phyloP scores from a whole-genome alignment of 257 asterid species.

The Leptodermis oblonga region DNA sequence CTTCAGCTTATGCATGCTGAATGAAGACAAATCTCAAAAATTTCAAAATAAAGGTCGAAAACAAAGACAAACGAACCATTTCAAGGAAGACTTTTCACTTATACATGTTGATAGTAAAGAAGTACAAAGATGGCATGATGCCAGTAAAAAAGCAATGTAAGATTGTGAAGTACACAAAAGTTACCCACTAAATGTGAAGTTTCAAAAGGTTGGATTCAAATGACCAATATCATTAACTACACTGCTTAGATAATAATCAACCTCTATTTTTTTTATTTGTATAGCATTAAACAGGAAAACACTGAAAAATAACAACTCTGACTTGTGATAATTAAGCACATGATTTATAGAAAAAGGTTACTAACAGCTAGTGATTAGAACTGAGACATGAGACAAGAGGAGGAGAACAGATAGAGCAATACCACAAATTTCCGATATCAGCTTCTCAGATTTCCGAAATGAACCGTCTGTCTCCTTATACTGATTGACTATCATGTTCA shows the following conservation, averaged over 20 bases:
- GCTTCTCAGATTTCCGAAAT: conserved; percentile 29
- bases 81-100: neutral
- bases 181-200: neutral
- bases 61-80: neutral
- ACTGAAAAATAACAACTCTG: neutral
- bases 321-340: neutral
- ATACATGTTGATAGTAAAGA: neutral
- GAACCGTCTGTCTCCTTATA: conserved; percentile 27
- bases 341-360: neutral
- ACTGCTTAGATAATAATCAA: neutral
- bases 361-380: neutral
- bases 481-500: conserved; percentile 33
- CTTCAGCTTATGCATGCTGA: neutral
- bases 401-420: conserved; percentile 5
- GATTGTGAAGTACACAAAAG: neutral
- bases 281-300: neutral
- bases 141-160: neutral
- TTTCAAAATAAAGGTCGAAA: neutral
- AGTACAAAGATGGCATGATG: no score
- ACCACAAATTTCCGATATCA: conserved; percentile 35
- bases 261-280: neutral
- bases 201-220: neutral
- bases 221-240: neutral
- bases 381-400: neutral
- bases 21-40: neutral